Evolutionary conservation across 1,284 basidiomycete genomes (phyloP), one percentile per base, ranked within the genome.

Genomic region (Sphagnurus paluster): DNA sequence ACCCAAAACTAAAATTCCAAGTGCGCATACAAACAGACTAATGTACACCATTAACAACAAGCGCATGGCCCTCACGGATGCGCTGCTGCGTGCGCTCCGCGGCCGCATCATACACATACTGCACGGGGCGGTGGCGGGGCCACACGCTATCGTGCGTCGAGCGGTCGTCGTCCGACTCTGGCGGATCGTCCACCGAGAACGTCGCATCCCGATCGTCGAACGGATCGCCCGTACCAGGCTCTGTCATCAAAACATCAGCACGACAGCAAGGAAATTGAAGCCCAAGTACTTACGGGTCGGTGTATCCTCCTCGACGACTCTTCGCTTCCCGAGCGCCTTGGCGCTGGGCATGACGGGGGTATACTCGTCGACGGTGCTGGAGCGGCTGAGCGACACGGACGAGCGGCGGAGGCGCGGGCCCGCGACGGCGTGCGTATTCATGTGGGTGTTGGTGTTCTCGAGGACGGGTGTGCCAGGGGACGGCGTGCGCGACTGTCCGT

Each of bases 31-130:
- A 30, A 36, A 49, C 6, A 55, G n/a, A n/a, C 50, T 61, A 68
- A 57, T 68, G 62, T 46, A 69, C 61, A 21, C 65, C 65, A 58
- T 65, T 66, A 35, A 56, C 44, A 37, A 56, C 44, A 25, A 52
- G 32, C 24, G 51, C 44, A 23, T 51, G 56, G 11, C 67, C 73
- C 44, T 82, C 75, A 46, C 68, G 66, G 38, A 86, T 67, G 39
- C 81, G 71, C 66, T 86, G 75, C 55, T 76, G 70, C 41, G 80
- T 81, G 50, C 85, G 76, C 64, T 91, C 89, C 13, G 86, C 87
- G 1, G 82, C 87, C 0, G 88, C 88, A 60, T 91, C 88, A 61
- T 91, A 91, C 19, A 84, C 85, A 63, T 82, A 91, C n/a, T 77
- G 75, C 28, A 78, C 72, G 2, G 76, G 74, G n/a, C 69, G 71